Evolutionary conservation across 345 rosid species (phyloP).

Genomic region (Limnanthes douglasii): DNA sequence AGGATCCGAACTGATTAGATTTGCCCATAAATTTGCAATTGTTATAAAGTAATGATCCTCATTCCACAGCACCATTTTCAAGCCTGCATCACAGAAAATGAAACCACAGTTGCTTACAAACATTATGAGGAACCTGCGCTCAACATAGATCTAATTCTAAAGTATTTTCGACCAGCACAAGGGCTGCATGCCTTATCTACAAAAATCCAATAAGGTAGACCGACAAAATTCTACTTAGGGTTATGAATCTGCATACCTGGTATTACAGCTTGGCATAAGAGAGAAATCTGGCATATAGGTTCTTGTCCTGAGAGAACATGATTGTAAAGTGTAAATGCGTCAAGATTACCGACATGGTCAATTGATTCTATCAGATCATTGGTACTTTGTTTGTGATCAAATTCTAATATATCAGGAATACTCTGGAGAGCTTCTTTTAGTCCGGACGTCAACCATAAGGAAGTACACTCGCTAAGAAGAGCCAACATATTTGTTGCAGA

Average conservation of each 20-base stretch:
- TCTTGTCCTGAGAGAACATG: slow-evolving; percentile 30
- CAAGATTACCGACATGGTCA: slow-evolving; percentile 23
- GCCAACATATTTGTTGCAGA: slow-evolving; percentile 15
- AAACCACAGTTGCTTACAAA: background rate
- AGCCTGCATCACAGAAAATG: slow-evolving; percentile 25
- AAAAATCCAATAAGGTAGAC: background rate
- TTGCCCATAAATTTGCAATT: slow-evolving; percentile 78
- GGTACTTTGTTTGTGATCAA: slow-evolving; percentile 12
- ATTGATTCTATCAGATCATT: slow-evolving; percentile 35
- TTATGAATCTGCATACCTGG: slow-evolving; percentile 32
- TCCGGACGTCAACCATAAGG: slow-evolving; percentile 64
- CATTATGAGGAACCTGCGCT: background rate
- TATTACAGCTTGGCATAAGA: slow-evolving; percentile 21
- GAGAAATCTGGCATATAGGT: slow-evolving; percentile 43
- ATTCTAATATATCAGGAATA: slow-evolving; percentile 19
- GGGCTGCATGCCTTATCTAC: background rate
- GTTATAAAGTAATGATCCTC: slow-evolving; percentile 40
- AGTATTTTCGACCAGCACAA: background rate
- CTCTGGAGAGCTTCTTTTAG: slow-evolving; percentile 42
- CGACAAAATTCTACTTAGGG: background rate
- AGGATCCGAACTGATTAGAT: slow-evolving; percentile 37
- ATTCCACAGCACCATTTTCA: slow-evolving; percentile 47
- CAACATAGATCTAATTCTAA: background rate
- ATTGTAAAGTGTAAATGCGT: slow-evolving; percentile 22
- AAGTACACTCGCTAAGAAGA: slow-evolving; percentile 43